Conservation (phyloP, 2,329 filamentous ascomycete genomes). For the Nothomitra cinnamomea region DNA sequence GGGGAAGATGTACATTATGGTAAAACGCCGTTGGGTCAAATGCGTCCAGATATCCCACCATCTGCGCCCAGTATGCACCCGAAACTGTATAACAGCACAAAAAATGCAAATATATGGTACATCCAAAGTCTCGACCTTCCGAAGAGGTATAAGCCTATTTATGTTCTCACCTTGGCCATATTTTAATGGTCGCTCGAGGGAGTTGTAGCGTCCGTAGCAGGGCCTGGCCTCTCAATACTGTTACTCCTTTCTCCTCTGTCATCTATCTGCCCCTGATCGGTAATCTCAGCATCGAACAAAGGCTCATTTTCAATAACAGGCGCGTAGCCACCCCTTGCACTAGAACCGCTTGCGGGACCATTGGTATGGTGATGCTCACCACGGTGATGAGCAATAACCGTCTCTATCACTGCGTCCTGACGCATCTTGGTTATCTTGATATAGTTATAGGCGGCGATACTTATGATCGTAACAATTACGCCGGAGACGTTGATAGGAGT, state of each 20-base stretch:
- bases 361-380: neutral
- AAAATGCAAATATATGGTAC: too few species aligned
- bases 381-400: neutral
- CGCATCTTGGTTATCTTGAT: constrained; percentile 88
- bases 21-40: too few species aligned
- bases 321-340: neutral
- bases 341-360: neutral
- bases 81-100: too few species aligned
- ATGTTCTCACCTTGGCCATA: too few species aligned
- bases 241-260: neutral
- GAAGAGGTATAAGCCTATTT: too few species aligned
- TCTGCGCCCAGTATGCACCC: too few species aligned
- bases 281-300: neutral
- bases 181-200: too few species aligned
- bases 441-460: constrained; percentile 83
- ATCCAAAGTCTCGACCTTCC: too few species aligned
- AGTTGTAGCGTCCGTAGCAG: too few species aligned
- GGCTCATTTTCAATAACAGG: neutral
- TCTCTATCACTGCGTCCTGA: constrained; percentile 42
- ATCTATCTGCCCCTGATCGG: neutral
- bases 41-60: too few species aligned
- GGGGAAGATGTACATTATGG: too few species aligned
- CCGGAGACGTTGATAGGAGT: constrained; percentile 79
- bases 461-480: constrained; percentile 70
- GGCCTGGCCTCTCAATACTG: neutral